Percentiles rank a stretch among this genome's conserved stretches.
phyloP scores from a whole-genome alignment of 2,329 filamentous ascomycete genomes.

The Huntiella bhutanensis region DNA sequence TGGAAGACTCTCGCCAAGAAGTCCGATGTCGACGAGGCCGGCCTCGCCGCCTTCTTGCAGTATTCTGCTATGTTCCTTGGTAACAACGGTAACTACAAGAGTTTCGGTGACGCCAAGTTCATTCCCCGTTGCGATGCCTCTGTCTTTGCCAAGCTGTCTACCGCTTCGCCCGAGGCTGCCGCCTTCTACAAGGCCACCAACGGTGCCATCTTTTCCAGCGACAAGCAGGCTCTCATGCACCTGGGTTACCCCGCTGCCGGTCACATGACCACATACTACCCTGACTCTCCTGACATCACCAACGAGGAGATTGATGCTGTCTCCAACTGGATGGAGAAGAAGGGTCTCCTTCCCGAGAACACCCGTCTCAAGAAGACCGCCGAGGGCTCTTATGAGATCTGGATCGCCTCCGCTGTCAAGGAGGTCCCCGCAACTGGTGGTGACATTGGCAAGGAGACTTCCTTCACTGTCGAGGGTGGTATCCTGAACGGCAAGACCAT shows the following conservation, averaged over 20 bases:
- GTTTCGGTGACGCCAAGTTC: conserved; percentile 72
- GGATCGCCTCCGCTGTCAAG: conserved; percentile 51
- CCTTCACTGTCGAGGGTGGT: conserved; percentile 41
- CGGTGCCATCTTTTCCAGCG: conserved; percentile 52
- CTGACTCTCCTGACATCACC: conserved; percentile 53
- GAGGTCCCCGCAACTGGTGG: conserved; percentile 41
- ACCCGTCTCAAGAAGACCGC: conserved; percentile 51
- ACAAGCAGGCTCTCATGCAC: conserved; percentile 47
- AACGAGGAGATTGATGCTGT: conserved; percentile 56
- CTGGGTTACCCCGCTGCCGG: conserved; percentile 56
- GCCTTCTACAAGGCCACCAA: conserved; percentile 47
- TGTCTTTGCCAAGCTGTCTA: conserved; percentile 44
- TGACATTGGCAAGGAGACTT: conserved; percentile 47
- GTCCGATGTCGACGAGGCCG: conserved; percentile 42
- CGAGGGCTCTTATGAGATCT: conserved; percentile 47
- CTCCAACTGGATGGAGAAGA: conserved; percentile 53
- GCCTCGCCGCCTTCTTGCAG: conserved; percentile 51
- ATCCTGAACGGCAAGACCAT: conserved; percentile 47
- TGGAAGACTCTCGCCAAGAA: conserved; percentile 50
- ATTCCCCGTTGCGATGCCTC: conserved; percentile 50
- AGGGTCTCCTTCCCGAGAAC: conserved; percentile 56
- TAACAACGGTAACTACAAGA: conserved; percentile 72
- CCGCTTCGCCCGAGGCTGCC: conserved; percentile 38
- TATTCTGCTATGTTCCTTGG: conserved; percentile 64
- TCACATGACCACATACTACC: conserved; percentile 70